phyloP scores from a whole-genome alignment of 139 green algal genomes.

The Chlorella sorokiniana region DNA sequence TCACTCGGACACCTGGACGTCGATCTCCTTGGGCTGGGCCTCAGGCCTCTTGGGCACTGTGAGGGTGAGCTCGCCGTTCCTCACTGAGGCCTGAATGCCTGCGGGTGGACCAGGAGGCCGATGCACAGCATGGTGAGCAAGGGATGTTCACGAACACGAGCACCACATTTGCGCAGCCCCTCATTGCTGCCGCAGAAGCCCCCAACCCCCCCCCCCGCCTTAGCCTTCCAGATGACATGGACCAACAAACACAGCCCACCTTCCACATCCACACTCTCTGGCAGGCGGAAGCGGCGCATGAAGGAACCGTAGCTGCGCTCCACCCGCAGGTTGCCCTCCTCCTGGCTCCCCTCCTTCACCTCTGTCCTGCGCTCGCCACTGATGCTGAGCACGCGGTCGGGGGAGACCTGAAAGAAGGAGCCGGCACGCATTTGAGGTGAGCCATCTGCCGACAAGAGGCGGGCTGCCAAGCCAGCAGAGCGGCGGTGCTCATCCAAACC shows the following conservation, averaged over 20 bases:
- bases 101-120: background rate
- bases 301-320: slow-evolving; percentile 28
- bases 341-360: slow-evolving; percentile 9
- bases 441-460: background rate
- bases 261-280: slow-evolving; percentile 32
- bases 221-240: too few relatives aligned
- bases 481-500: background rate
- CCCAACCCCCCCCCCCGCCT: too few relatives aligned
- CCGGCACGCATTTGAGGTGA: background rate
- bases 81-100: slow-evolving; percentile 30
- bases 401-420: slow-evolving; percentile 13
- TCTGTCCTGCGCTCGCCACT: slow-evolving; percentile 28
- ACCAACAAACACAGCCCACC: too few relatives aligned
- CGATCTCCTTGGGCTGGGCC: slow-evolving; percentile 32
- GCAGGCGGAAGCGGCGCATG: slow-evolving; percentile 39
- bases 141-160: too few relatives aligned
- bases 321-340: slow-evolving; percentile 21
- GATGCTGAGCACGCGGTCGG: slow-evolving; percentile 38
- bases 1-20: slow-evolving; percentile 25
- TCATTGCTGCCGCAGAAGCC: too few relatives aligned
- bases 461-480: background rate
- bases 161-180: too few relatives aligned
- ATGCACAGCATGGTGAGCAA: too few relatives aligned
- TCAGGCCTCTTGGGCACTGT: slow-evolving; percentile 35
- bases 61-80: slow-evolving; percentile 37